A percentile compares a stretch with the other conserved stretches of the same genome.
phyloP scores from a whole-genome alignment of 495 filamentous ascomycete genomes.

The Lasiosphaeriaceae sp. region DNA sequence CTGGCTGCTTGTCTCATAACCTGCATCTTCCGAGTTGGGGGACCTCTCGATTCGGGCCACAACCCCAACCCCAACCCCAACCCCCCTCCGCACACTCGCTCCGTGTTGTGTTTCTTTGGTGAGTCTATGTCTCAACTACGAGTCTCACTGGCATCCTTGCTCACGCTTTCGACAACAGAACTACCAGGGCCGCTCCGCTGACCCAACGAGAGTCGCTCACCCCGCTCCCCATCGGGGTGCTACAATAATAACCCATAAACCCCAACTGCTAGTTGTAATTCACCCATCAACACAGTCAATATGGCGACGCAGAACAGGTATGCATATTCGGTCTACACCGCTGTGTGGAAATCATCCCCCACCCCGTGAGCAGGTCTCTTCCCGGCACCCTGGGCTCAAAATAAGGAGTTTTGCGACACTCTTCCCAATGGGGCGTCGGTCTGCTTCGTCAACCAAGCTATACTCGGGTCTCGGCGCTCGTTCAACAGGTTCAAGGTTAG shows the following conservation, averaged over 20 bases:
- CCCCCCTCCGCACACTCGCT: too few species aligned
- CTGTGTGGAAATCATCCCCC: too few species aligned
- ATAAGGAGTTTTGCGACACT: too few species aligned
- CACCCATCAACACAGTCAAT: conserved; percentile 7
- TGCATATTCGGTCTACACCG: not conserved
- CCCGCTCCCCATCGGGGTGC: not conserved
- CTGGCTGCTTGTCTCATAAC: not conserved
- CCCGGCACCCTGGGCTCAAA: not conserved
- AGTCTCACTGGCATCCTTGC: not conserved
- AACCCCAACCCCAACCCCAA: too few species aligned
- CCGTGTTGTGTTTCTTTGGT: too few species aligned
- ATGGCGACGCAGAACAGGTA: conserved; percentile 29
- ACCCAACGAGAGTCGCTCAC: not conserved
- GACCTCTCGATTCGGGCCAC: not conserved
- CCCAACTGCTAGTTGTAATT: not conserved
- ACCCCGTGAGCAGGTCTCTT: not conserved
- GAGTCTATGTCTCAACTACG: too few species aligned
- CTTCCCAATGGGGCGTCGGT: too few species aligned
- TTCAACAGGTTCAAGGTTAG: too few species aligned
- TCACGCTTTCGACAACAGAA: not conserved
- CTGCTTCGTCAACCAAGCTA: too few species aligned
- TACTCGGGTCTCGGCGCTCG: not conserved
- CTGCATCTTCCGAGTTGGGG: not conserved
- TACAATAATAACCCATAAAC: not conserved
- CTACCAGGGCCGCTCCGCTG: not conserved